A percentile compares a stretch with the other conserved stretches of the same genome.
Conservation (phyloP, 768 basidiomycete genomes). For the Coprinopsis strossmayeri region DNA sequence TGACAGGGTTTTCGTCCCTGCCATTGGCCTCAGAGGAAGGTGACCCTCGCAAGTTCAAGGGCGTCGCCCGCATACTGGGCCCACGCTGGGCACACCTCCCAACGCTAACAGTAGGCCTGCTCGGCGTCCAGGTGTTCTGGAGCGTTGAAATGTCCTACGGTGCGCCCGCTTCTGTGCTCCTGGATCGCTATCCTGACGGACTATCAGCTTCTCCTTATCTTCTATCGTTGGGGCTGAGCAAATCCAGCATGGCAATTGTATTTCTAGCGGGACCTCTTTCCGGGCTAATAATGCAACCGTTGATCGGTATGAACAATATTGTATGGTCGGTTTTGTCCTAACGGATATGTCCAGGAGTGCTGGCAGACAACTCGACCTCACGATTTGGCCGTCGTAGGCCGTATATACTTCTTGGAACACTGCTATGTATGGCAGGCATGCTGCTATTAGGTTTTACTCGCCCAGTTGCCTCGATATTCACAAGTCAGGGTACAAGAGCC, state of each 20-base stretch:
- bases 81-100: slow-evolving; percentile 65
- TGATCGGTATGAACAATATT: slow-evolving; percentile 51
- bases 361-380: slow-evolving; percentile 82
- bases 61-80: slow-evolving; percentile 55
- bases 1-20: slow-evolving; percentile 48
- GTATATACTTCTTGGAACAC: slow-evolving; percentile 70
- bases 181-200: background rate
- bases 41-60: slow-evolving; percentile 32
- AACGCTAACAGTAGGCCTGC: slow-evolving; percentile 66
- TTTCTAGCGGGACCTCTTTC: slow-evolving; percentile 90
- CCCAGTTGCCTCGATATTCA: slow-evolving; percentile 50
- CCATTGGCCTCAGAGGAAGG: slow-evolving; percentile 39
- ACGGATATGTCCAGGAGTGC: slow-evolving; percentile 31
- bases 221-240: slow-evolving; percentile 80
- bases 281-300: slow-evolving; percentile 85
- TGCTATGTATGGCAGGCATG: slow-evolving; percentile 64
- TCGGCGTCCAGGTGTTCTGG: slow-evolving; percentile 90
- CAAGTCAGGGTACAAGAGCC: slow-evolving; percentile 21
- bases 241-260: slow-evolving; percentile 82
- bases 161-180: slow-evolving; percentile 14
- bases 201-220: slow-evolving; percentile 73
- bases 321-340: slow-evolving; percentile 17
- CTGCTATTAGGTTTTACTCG: slow-evolving; percentile 80
- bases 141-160: slow-evolving; percentile 94
- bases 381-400: slow-evolving; percentile 82